These are phyloP conservation scores for Claviceps paspali DNA, from an alignment of 2,329 filamentous ascomycete species.

Conservation along the genomic window DNA sequence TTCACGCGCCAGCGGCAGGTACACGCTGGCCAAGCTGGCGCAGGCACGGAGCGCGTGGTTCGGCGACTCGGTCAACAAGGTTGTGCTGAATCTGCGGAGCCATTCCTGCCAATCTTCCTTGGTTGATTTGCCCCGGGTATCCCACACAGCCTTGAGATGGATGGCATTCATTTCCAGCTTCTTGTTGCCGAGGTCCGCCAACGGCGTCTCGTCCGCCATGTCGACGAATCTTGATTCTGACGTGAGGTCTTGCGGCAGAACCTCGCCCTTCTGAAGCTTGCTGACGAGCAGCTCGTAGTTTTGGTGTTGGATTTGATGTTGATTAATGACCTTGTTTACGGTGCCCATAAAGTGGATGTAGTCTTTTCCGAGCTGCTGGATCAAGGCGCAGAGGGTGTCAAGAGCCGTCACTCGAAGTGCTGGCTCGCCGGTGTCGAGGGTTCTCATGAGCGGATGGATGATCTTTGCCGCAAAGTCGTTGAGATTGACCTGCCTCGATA, in stretches of 20 bases:
- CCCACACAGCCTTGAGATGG: slow-evolving; percentile 93
- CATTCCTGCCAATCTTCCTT: slow-evolving; percentile 99
- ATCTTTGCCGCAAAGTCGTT: slow-evolving; percentile 95
- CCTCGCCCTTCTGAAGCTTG: slow-evolving; percentile 88
- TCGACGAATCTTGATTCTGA: slow-evolving; percentile 69
- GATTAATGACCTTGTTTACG: slow-evolving; percentile 72
- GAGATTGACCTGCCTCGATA: slow-evolving; percentile 91
- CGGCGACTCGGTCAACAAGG: slow-evolving; percentile 84
- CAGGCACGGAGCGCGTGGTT: slow-evolving; percentile 91
- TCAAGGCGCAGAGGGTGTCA: slow-evolving; percentile 86
- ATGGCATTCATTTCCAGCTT: slow-evolving; percentile 96
- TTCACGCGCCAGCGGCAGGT: slow-evolving; percentile 79
- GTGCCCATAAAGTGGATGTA: slow-evolving; percentile 90
- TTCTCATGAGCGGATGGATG: slow-evolving; percentile 78
- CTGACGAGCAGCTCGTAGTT: slow-evolving; percentile 88
- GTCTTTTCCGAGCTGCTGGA: slow-evolving; percentile 90
- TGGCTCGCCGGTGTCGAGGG: slow-evolving; percentile 59
- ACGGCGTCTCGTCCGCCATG: slow-evolving; percentile 62
- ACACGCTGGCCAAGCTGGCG: slow-evolving; percentile 77
- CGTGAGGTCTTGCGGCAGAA: slow-evolving; percentile 85
- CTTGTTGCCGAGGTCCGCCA: slow-evolving; percentile 75
- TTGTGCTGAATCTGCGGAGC: slow-evolving; percentile 93
- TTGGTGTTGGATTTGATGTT: slow-evolving; percentile 68
- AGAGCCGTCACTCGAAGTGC: slow-evolving; percentile 66
- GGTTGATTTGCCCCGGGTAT: slow-evolving; percentile 89